Evolutionary conservation across 1,284 basidiomycete species (phyloP), one percentile per base, ranked within the genome.

Genomic region (Coriolopsis trogii): DNA sequence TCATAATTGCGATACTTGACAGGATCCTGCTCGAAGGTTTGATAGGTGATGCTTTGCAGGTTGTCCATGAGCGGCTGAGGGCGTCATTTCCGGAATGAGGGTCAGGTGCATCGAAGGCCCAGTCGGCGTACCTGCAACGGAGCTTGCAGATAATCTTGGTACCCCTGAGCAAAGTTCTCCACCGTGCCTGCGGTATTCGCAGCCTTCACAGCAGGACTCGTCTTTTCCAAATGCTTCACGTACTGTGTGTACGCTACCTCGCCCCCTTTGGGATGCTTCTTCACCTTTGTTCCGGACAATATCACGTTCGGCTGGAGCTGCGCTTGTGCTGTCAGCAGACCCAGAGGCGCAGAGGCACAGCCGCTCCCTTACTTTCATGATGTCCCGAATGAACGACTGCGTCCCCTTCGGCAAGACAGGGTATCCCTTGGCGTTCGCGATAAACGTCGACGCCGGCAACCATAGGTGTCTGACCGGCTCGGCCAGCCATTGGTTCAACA

Each of bases 1-100:
- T 99, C 97, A 69, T 99, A 99, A 61, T 93, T 87, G 44, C 81
- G 72, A 67, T 99, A 99, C 71, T 99, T 99, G 59, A 98, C 87
- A 0, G 97, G 95, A 74, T 99, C 97, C 64, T 93, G 86, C 67
- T 99, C 97, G 64, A 99, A 99, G 6, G 93, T 94, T 66, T 98
- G 93, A 70, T 99, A 99, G 6, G 95, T 98, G 50, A 88, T 81
- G 62, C 92, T 95, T 65, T 93, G 93, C 51, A 99, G 74, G 68
- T 99, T 95, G 67, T 99, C 95, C 90, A 97, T 95, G 63, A 99
- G 72, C 9, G 97, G 97, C 88, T 96, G 69, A 16, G 7, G 6
- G 10, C 30, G 46, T 33, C 20, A 42, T 34, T 21, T 16, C 20
- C 20, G 38, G 30, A 30, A 21, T 6, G 10, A n/a, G n/a, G n/a